Base-by-base conservation (phyloP, 495 filamentous ascomycete genomes). In the Neurospora sp. region DNA sequence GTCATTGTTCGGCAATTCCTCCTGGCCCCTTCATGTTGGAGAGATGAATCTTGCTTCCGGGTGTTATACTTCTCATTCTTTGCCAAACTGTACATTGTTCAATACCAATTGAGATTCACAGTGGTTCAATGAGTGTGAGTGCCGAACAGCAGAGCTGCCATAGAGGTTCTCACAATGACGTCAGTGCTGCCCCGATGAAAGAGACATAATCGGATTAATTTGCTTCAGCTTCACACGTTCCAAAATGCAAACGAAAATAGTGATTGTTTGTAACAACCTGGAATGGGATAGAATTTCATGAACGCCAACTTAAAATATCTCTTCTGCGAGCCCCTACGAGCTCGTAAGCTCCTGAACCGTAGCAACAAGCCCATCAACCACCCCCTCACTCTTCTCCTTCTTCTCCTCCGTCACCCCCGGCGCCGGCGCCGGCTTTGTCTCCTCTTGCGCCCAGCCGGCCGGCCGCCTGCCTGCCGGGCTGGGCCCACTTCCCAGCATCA, bases 321-420 rank as follows among this genome's bases (percentile, higher is more conserved):
- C n/a, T n/a, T n/a, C n/a, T n/a, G n/a, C n/a, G n/a, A n/a, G n/a
- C n/a, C n/a, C n/a, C n/a, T n/a, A 71, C 27, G 35, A 54, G 8
- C 71, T 70, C 18, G 70, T 74, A 18, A 76, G 76, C 35, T 76
- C 40, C n/a, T 73, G 44, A 23, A 75, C 72, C 73, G 77, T 78
- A 2, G 46, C 54, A 3, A 73, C 75, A 39, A 81, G 59, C 6
- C 76, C 70, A 20, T 74, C 74, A 70, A 77, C 78, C 14, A 78
- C 72, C 11, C 79, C 72, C 23, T 73, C 74, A 69, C 69, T 44
- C 38, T 72, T 40, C n/a, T 76, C 77, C 72, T 41, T 69, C 40
- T 74, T 74, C 48, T 69, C 72, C 23, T 71, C 75, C 31, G 73
- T 71, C 14, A 37, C 62, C 62, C 44, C 72, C 10, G 72, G 74